Evolutionary conservation across 495 filamentous ascomycete species (phyloP), one percentile per base, ranked within the genome.

Genomic region (Daldinia vernicosa): DNA sequence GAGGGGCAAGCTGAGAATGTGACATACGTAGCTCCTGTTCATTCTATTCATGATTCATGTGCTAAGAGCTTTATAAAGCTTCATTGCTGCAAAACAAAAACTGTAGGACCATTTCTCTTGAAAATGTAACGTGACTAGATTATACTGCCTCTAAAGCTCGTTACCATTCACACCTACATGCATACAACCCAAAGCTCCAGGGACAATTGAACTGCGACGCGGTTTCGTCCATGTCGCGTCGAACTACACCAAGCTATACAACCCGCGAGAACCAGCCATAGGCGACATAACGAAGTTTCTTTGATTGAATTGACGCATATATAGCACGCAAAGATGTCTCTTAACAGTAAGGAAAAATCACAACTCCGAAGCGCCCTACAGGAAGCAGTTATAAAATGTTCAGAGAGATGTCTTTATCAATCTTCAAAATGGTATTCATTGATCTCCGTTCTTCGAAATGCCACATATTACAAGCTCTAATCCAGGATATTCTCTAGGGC

Each of bases 361-460:
- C 83, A 85, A 58, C 79, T 88, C 35, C 75, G 89, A 76, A 85
- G 83, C 26, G 85, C 89, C 8, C 85, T 98, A 47, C 92, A 97
- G 76, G 89, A 91, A 63, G 93, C 95, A 24, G 89, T 93, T 0
- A 85, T 97, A 1, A 93, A 93, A 75, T 98, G 93, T 83, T 95
- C 93, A 0, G 96, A 99, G 71, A 84, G 96, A 76, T 97, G 96
- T 82, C 87, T 99, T 3, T 98, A 97, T 78, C 94, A 98, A 70
- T 94, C 94, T 15, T 90, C 96, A 14, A 99, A 98, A 90, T 98
- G 96, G 95, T 98, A 60, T 87, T 47, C 22, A 37, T 50, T 97
- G 27, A 87, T 40, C 19, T 40, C 35, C 28, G 1, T 26, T 28
- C 35, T 22, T 26, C 26, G 45, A 26, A 14, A 6, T 56, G 24